Conservation (phyloP, 495 filamentous ascomycete genomes). For the Stereocaulon alpinum region DNA sequence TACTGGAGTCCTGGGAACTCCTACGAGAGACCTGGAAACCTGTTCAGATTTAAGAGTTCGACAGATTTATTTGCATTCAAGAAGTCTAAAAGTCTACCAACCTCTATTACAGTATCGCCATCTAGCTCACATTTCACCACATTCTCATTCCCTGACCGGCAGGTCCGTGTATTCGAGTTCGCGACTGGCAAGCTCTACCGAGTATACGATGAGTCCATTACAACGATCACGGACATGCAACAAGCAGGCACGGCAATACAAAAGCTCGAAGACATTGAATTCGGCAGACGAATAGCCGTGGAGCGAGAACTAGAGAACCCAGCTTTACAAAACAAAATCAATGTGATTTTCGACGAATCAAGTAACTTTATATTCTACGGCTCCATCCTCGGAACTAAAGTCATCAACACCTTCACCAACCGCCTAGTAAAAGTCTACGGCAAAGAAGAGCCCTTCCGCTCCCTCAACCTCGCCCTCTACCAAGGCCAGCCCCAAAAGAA, state of each 20-base stretch:
- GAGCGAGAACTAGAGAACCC: constrained; percentile 76
- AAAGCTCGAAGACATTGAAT: constrained; percentile 79
- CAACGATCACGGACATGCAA: constrained; percentile 83
- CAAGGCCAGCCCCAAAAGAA: constrained; percentile 93
- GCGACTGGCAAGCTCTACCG: constrained; percentile 75
- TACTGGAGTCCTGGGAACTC: constrained; percentile 78
- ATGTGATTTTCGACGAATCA: constrained; percentile 91
- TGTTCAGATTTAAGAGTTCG: constrained; percentile 83
- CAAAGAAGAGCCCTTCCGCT: constrained; percentile 75
- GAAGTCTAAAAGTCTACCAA: constrained; percentile 77
- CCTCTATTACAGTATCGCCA: constrained; percentile 78
- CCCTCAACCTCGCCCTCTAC: constrained; percentile 78
- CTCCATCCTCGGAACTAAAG: constrained; percentile 81
- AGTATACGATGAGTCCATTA: constrained; percentile 87
- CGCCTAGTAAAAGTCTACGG: constrained; percentile 78
- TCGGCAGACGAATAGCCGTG: constrained; percentile 76
- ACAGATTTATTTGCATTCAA: constrained; percentile 97
- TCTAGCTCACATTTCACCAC: constrained; percentile 77
- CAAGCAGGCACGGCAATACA: constrained; percentile 74
- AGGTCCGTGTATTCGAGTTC: constrained; percentile 89
- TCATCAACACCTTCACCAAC: constrained; percentile 91
- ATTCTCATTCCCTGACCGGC: constrained; percentile 86
- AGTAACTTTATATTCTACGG: constrained; percentile 93
- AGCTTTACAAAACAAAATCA: constrained; percentile 57
- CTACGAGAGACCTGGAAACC: constrained; percentile 85